These are phyloP conservation scores for Phytophthora lateralis DNA, from an alignment of 352 stramenopile species.

Conservation along the genomic window DNA sequence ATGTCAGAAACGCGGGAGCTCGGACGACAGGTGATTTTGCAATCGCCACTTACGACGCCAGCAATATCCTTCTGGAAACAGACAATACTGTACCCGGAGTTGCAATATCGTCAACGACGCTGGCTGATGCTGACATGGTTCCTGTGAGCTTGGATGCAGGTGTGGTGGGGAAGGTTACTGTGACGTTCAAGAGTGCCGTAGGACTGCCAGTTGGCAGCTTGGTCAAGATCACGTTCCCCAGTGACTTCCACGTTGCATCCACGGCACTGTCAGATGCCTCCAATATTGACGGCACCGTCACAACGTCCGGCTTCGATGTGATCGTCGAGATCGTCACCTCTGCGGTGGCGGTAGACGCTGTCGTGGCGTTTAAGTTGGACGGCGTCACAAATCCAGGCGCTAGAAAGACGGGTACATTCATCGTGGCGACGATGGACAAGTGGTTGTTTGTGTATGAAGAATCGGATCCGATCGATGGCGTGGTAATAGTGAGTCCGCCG, in stretches of 20 bases:
- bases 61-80: slow-evolving; percentile 12
- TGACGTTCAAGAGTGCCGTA: slow-evolving; percentile 41
- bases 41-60: slow-evolving; percentile 33
- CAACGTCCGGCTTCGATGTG: slow-evolving; percentile 14
- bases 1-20: slow-evolving; percentile 41
- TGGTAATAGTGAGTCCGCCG: slow-evolving; percentile 20
- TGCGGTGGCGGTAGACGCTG: slow-evolving; percentile 20
- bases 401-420: slow-evolving; percentile 44
- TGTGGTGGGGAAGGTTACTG: slow-evolving; percentile 12
- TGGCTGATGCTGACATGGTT: slow-evolving; percentile 11
- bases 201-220: slow-evolving; percentile 31
- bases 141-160: slow-evolving; percentile 29
- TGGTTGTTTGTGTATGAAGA: not conserved
- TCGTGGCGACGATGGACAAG: slow-evolving; percentile 38
- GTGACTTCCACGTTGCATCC: slow-evolving; percentile 24
- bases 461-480: not conserved
- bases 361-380: slow-evolving; percentile 51
- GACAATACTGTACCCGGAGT: slow-evolving; percentile 6
- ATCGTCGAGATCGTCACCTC: slow-evolving; percentile 36
- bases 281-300: slow-evolving; percentile 22
- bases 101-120: slow-evolving; percentile 9
- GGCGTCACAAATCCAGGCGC: slow-evolving; percentile 59
- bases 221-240: slow-evolving; percentile 36
- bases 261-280: slow-evolving; percentile 14
- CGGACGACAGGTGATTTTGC: slow-evolving; percentile 23